Conservation (phyloP, 495 filamentous ascomycete species). For the Rostrohypoxylon terebratum region DNA sequence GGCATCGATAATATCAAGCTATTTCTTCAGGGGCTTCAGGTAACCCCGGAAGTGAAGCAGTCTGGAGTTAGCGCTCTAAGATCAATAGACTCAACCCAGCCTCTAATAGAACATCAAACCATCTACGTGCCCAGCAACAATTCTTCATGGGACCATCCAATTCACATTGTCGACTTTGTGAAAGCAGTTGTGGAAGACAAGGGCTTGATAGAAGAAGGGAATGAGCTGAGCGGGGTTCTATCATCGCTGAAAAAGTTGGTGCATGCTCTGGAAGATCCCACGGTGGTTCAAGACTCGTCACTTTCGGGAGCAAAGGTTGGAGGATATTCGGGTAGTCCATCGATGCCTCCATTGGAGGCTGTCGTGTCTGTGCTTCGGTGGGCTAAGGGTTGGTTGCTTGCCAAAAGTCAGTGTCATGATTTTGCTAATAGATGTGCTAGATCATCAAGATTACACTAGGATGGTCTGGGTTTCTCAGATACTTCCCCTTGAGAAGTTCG, state of each 20-base stretch:
- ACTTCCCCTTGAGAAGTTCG: conserved; percentile 18
- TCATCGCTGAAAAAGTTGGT: conserved; percentile 9
- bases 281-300: not conserved
- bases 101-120: not conserved
- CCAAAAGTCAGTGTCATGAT: not conserved
- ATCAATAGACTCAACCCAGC: not conserved
- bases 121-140: not conserved
- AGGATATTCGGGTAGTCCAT: not conserved
- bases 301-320: not conserved
- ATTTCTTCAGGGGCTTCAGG: conserved; percentile 6
- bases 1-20: conserved; percentile 11
- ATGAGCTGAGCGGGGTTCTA: not conserved
- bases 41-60: not conserved
- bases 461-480: conserved; percentile 6
- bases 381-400: conserved; percentile 8
- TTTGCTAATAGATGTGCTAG: not conserved
- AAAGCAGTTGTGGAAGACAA: conserved; percentile 17
- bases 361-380: conserved; percentile 14
- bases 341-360: conserved; percentile 15
- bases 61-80: not conserved
- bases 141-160: conserved; percentile 9
- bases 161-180: conserved; percentile 19
- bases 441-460: conserved; percentile 6
- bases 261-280: not conserved
- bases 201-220: not conserved